Evolutionary conservation across 345 rosid genomes (phyloP).

Genomic region (Microcos paniculata): DNA sequence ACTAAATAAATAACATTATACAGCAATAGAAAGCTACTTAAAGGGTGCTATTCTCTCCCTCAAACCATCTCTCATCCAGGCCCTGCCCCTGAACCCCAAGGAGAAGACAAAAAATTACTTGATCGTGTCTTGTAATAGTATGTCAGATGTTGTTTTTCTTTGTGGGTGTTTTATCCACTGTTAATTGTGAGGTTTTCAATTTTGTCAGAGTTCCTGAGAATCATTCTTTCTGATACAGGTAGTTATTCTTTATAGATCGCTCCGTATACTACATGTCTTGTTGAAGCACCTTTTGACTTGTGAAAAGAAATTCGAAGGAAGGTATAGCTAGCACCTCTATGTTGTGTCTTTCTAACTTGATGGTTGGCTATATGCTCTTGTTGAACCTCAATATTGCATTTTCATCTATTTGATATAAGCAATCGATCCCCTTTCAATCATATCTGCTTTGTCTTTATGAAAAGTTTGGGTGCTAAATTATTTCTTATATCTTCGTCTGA

Average conservation of each 20-base stretch:
- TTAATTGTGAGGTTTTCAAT: conserved; percentile 12
- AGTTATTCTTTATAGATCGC: conserved; percentile 53
- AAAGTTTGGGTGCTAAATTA: not conserved
- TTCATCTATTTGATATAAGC: not conserved
- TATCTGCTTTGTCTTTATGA: not conserved
- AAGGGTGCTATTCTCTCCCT: not conserved
- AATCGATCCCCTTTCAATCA: not conserved
- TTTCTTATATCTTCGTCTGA: not conserved
- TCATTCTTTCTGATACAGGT: conserved; percentile 44
- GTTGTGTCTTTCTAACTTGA: conserved; percentile 1
- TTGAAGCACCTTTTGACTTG: conserved; percentile 58
- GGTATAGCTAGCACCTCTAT: conserved; percentile 42
- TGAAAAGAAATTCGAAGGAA: conserved; percentile 44
- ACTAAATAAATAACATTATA: not conserved
- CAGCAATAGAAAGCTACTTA: not conserved
- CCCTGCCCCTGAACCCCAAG: not conserved
- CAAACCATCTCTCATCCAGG: too few species aligned
- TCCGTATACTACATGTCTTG: conserved; percentile 49
- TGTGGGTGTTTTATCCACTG: conserved; percentile 1
- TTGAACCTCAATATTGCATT: not conserved
- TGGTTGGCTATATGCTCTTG: not conserved
- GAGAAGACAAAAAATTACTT: not conserved
- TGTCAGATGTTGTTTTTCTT: not conserved
- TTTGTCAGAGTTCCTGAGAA: not conserved
- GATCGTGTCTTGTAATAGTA: not conserved